Percentiles rank a stretch among this genome's conserved stretches.
Conservation (phyloP, 371 early-diverging fungal species). For the Gilbertella persicaria region DNA sequence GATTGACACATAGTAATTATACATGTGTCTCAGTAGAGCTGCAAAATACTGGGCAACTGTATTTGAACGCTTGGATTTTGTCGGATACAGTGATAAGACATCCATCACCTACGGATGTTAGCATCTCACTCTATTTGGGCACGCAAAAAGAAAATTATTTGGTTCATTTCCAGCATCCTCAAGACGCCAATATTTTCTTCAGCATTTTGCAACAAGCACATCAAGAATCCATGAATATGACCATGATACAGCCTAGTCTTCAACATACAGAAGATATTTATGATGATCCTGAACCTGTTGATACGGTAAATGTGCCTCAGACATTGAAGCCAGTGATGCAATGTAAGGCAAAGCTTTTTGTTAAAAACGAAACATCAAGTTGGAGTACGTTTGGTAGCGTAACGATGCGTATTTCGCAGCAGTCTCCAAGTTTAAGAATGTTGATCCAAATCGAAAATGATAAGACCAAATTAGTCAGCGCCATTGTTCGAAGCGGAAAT, state of each 20-base stretch:
- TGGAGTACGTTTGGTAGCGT: conserved; percentile 47
- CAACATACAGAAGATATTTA: conserved; percentile 2
- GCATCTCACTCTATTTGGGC: conserved; percentile 40
- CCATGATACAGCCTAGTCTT: not conserved
- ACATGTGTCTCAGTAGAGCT: conserved; percentile 41
- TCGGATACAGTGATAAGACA: conserved; percentile 34
- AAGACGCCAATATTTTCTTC: conserved; percentile 30
- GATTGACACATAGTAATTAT: conserved; percentile 33
- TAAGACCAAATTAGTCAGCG: conserved; percentile 44
- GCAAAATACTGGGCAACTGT: conserved; percentile 33
- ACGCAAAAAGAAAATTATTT: conserved; percentile 42
- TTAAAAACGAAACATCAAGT: conserved; percentile 42
- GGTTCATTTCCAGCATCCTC: conserved; percentile 39
- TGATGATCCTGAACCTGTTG: conserved; percentile 23
- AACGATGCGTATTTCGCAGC: conserved; percentile 39
- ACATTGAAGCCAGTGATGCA: conserved; percentile 43
- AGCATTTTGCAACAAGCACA: conserved; percentile 29
- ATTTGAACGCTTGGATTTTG: conserved; percentile 50
- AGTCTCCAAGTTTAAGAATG: conserved; percentile 43
- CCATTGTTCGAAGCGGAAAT: conserved; percentile 43
- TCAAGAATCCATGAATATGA: conserved; percentile 11
- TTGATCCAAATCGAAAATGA: conserved; percentile 49
- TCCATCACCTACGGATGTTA: conserved; percentile 43
- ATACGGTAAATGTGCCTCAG: conserved; percentile 40
- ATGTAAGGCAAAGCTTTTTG: conserved; percentile 43